Conservation (phyloP, 139 green algal species). For the Picochlorum sp. region DNA sequence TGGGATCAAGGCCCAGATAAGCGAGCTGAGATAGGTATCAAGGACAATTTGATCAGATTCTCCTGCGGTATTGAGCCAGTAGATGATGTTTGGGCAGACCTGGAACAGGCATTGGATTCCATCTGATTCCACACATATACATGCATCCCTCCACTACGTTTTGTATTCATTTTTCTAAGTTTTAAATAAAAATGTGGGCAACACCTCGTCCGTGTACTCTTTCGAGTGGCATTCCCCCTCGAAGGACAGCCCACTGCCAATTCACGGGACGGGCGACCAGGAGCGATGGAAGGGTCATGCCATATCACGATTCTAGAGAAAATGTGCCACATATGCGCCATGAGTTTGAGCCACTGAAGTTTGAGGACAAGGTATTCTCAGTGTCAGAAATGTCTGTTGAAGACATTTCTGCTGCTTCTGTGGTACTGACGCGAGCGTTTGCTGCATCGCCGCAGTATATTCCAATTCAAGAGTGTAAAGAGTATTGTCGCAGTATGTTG, state of each 20-base stretch:
- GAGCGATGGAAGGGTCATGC: no score
- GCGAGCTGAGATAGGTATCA: conserved; percentile 88
- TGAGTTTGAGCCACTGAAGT: not conserved
- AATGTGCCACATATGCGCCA: no score
- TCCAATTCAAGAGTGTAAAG: not conserved
- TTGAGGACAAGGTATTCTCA: not conserved
- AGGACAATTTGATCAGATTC: conserved; percentile 95
- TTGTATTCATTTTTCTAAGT: conserved; percentile 2
- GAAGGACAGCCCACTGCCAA: no score
- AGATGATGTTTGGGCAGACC: conserved; percentile 90
- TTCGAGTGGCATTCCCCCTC: no score
- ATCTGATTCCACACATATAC: conserved; percentile 37
- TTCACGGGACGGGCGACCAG: no score
- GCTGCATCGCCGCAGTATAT: not conserved
- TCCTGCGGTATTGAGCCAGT: conserved; percentile 82
- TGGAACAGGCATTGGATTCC: conserved; percentile 80
- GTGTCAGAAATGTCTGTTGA: not conserved
- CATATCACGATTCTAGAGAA: no score
- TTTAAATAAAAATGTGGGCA: conserved; percentile 5
- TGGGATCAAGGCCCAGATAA: conserved; percentile 78
- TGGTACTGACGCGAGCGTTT: not conserved
- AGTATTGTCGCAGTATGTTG: not conserved
- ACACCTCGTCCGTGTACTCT: not conserved
- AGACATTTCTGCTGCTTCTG: not conserved
- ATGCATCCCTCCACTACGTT: not conserved